Evolutionary conservation across 148 eudicot genomes (phyloP).

Genomic region (Chenopodium album): DNA sequence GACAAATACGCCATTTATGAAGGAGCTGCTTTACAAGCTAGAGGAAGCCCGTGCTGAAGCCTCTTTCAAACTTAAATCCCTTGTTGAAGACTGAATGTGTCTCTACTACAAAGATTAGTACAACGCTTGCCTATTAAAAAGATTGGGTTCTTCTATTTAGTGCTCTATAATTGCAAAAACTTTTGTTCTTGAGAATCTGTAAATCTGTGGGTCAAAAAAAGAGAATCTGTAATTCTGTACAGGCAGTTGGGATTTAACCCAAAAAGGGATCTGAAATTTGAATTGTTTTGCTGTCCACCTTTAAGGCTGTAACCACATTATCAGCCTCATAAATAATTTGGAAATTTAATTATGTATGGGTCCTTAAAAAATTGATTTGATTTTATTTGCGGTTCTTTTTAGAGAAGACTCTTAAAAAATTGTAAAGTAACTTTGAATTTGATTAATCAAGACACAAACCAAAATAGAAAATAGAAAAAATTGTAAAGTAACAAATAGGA

Average conservation of each 20-base stretch:
- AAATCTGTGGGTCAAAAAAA: not conserved
- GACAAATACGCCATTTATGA: conserved; percentile 57
- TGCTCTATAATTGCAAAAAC: not conserved
- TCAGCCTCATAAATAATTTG: not conserved
- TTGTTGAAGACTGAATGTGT: conserved; percentile 24
- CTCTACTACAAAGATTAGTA: not conserved
- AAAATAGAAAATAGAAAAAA: no score
- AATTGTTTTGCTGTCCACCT: not conserved
- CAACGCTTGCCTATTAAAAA: not conserved
- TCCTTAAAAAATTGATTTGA: no score
- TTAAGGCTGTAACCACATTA: not conserved
- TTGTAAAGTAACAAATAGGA: not conserved
- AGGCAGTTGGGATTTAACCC: not conserved
- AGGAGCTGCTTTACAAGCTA: conserved; percentile 64
- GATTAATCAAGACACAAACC: no score
- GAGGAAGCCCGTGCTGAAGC: conserved; percentile 91
- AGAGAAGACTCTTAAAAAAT: no score
- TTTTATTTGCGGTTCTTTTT: no score
- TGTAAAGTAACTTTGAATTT: no score
- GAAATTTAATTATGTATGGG: not conserved
- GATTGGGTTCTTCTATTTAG: not conserved
- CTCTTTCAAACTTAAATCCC: conserved; percentile 49
- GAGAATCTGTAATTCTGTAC: not conserved
- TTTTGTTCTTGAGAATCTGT: conserved; percentile 1
- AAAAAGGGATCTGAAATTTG: not conserved